phyloP scores from a whole-genome alignment of 2,329 filamentous ascomycete species.

The Sporothrix protearum region DNA sequence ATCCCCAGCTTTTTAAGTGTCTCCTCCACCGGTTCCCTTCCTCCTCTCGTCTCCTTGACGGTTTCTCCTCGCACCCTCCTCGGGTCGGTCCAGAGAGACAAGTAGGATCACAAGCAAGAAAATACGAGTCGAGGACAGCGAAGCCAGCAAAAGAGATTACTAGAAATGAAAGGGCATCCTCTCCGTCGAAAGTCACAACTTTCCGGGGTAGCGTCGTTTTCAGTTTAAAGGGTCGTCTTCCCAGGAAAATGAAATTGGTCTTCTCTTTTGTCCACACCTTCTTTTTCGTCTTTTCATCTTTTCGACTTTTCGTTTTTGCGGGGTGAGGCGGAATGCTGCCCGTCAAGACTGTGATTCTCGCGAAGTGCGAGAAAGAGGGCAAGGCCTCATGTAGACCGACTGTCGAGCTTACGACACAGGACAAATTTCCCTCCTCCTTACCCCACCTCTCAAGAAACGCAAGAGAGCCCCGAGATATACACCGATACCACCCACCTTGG shows the following conservation, averaged over 20 bases:
- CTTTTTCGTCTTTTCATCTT: background rate
- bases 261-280: too few relatives aligned
- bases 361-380: background rate
- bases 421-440: too few relatives aligned
- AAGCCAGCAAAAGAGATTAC: background rate
- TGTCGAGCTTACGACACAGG: background rate
- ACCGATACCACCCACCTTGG: constrained; percentile 4
- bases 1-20: background rate
- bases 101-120: background rate
- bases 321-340: background rate
- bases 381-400: background rate
- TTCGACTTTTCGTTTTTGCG: background rate
- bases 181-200: constrained; percentile 8
- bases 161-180: background rate
- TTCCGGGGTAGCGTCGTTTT: constrained; percentile 1
- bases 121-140: background rate
- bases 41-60: background rate
- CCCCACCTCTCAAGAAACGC: background rate
- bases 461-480: background rate
- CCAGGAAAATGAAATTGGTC: background rate
- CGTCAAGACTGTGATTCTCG: background rate
- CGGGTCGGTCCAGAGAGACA: background rate
- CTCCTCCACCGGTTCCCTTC: background rate
- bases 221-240: background rate
- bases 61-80: background rate